Evolutionary conservation across 176 grass and related monocot genomes (phyloP), one percentile per base, ranked within the genome.

Genomic region (Saccharum spontaneum): DNA sequence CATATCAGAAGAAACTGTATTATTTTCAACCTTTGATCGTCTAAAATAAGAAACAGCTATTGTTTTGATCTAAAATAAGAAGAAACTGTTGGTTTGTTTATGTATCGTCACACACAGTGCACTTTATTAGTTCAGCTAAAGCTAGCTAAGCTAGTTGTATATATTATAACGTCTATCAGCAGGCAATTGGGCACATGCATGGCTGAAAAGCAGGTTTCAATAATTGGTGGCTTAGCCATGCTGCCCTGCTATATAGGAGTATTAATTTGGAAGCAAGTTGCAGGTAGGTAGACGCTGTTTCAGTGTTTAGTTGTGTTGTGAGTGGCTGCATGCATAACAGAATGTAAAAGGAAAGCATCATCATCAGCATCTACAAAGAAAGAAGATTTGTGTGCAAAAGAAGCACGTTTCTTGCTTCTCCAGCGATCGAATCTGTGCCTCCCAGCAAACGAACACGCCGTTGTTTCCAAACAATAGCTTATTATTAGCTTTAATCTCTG

Each of bases 101-200:
- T 85, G 73, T 34, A 18, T 50, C 14, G 71, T 73, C 20, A 14
- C 30, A 50, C 82, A 44, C 44, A 3, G 55, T 60, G 55, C 22
- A 23, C 22, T 89, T 82, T 85, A 85, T 89, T 79, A 23, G 55
- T 78, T 59, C 6, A 55, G 20, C n/a, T 34, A 48, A 81, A 77
- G 72, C 6, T 7, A 4, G 18, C 10, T 24, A 83, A 65, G 48
- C 37, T 41, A 43, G 22, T 11, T 11, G 0, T 37, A 48, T 46
- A 48, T 76, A 34, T 36, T 69, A 36, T 57, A 44, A 57, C 54
- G 24, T 66, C 28, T 67, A 48, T 67, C 10, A 6, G 43, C 6
- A 23, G 24, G 46, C 67, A 87, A 90, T 59, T 83, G 70, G 84
- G 28, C 79, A 74, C 22, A 78, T 84, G 71, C 46, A 76, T 87